Percentiles rank a stretch among this genome's conserved stretches.
These are phyloP conservation scores for Rachicladosporium sp. DNA, from an alignment of 2,329 filamentous ascomycete species.

Conservation along the genomic window DNA sequence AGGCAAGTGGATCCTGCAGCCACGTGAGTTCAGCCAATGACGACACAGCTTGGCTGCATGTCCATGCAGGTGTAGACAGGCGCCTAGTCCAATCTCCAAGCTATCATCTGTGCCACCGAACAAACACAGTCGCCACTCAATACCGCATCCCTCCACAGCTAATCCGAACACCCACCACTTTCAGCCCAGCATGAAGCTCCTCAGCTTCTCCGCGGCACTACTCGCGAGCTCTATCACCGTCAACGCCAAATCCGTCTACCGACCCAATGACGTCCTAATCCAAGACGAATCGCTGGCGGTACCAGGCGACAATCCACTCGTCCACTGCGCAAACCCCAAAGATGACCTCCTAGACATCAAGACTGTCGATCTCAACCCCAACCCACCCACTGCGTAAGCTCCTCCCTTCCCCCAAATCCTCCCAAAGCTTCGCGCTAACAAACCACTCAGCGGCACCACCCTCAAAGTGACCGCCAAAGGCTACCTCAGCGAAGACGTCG, in stretches of 20 bases:
- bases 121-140: too few relatives aligned
- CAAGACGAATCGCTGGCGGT: conserved; percentile 47
- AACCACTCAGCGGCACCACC: conserved; percentile 52
- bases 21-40: too few relatives aligned
- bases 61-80: too few relatives aligned
- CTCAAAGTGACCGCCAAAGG: conserved; percentile 72
- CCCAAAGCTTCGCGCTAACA: conserved; percentile 2
- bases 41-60: too few relatives aligned
- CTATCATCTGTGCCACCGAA: too few relatives aligned
- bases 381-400: conserved; percentile 69
- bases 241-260: conserved; percentile 2
- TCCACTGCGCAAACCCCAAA: conserved; percentile 60
- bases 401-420: conserved; percentile 2
- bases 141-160: too few relatives aligned
- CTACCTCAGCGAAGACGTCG: conserved; percentile 58
- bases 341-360: conserved; percentile 64
- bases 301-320: conserved; percentile 73
- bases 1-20: too few relatives aligned
- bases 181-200: conserved; percentile 4
- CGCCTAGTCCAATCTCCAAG: too few relatives aligned
- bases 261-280: conserved; percentile 1
- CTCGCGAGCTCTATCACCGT: conserved; percentile 4
- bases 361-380: conserved; percentile 68
- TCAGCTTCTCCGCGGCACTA: conserved; percentile 3
- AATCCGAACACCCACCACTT: too few relatives aligned